Conservation (phyloP, 1,284 basidiomycete genomes). For the Ustilago curta region DNA sequence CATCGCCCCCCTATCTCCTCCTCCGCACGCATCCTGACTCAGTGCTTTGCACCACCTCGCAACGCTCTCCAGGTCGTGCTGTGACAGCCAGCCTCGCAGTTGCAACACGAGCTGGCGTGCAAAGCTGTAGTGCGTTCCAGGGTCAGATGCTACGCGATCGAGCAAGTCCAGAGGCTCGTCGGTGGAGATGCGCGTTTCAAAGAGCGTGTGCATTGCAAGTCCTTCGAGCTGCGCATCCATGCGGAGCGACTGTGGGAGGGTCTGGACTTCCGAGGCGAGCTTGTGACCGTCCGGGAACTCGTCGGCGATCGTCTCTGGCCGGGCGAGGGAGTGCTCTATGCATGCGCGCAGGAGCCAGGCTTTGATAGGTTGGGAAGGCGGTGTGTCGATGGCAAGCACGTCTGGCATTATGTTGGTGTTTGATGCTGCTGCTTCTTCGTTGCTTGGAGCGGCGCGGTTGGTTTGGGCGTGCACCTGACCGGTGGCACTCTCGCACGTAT, state of each 20-base stretch:
- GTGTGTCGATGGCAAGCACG: constrained; percentile 36
- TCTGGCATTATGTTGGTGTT: constrained; percentile 12
- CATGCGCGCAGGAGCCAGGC: constrained; percentile 47
- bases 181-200: constrained; percentile 36
- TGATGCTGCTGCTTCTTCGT: not conserved
- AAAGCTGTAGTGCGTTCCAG: constrained; percentile 45
- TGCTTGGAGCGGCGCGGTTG: not conserved
- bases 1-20: constrained; percentile 4
- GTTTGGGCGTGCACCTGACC: not conserved
- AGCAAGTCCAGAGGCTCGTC: constrained; percentile 45
- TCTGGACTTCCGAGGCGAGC: constrained; percentile 48
- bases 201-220: constrained; percentile 25
- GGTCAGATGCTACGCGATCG: constrained; percentile 39
- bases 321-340: constrained; percentile 44
- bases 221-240: constrained; percentile 52
- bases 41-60: constrained; percentile 47
- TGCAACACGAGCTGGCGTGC: constrained; percentile 38
- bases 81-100: constrained; percentile 37
- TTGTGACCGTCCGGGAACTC: constrained; percentile 46
- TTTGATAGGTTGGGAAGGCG: constrained; percentile 41
- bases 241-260: constrained; percentile 37
- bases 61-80: constrained; percentile 50
- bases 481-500: constrained; percentile 31
- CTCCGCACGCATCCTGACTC: constrained; percentile 15
- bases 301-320: constrained; percentile 50